These are phyloP conservation scores for Hypoxylon sp. DNA, from an alignment of 2,329 filamentous ascomycete genomes.

Conservation along the genomic window DNA sequence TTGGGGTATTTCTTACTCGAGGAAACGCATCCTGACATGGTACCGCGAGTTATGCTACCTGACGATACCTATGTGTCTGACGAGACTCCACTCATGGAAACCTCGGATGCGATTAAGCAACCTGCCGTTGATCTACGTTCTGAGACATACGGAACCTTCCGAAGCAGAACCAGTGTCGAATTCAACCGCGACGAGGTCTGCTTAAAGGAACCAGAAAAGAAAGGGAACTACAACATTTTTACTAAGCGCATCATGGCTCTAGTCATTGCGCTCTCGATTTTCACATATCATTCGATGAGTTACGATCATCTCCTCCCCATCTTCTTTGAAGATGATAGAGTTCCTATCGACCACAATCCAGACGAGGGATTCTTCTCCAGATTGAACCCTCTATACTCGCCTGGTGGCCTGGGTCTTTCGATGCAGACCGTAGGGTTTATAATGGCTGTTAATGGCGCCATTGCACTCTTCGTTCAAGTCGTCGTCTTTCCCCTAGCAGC, in stretches of 20 bases:
- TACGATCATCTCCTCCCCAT: conserved; percentile 94
- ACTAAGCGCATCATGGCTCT: conserved; percentile 78
- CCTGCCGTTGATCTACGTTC: conserved; percentile 79
- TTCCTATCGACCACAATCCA: conserved; percentile 57
- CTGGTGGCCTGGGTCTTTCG: conserved; percentile 74
- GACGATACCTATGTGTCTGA: conserved; percentile 69
- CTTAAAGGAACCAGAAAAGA: conserved; percentile 55
- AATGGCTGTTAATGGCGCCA: conserved; percentile 71
- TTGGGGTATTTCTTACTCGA: conserved; percentile 85
- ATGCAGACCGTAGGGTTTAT: conserved; percentile 74
- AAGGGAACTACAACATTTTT: conserved; percentile 61
- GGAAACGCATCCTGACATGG: conserved; percentile 90
- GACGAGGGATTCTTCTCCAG: conserved; percentile 48
- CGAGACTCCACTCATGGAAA: conserved; percentile 81
- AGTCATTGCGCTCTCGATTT: conserved; percentile 86
- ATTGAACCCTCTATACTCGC: conserved; percentile 67
- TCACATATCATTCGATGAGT: conserved; percentile 95
- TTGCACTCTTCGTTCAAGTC: conserved; percentile 72
- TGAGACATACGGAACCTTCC: conserved; percentile 85
- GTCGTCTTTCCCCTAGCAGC: conserved; percentile 74
- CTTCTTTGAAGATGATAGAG: conserved; percentile 85
- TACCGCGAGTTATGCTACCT: conserved; percentile 65
- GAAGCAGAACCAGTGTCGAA: conserved; percentile 61
- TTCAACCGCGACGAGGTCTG: conserved; percentile 59
- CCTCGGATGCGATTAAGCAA: conserved; percentile 80